Conservation (phyloP, 169 alveolate species). For the Plasmodium adleri region DNA sequence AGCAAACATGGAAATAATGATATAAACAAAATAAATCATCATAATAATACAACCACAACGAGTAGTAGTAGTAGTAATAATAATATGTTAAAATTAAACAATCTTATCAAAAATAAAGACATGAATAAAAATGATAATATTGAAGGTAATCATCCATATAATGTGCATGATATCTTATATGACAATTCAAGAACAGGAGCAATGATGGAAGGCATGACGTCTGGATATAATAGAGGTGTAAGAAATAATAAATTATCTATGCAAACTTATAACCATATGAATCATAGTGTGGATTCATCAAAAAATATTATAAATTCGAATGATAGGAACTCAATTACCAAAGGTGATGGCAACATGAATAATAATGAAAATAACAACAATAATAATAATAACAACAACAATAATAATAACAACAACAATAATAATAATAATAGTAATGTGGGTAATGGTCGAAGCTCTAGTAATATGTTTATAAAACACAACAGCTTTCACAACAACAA, state of each 20-base stretch:
- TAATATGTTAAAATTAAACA: conserved; percentile 17
- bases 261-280: conserved; percentile 4
- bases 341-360: neutral
- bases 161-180: conserved; percentile 7
- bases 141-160: conserved; percentile 2
- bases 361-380: neutral
- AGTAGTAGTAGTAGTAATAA: conserved; percentile 15
- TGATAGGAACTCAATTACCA: neutral
- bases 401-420: neutral
- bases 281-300: neutral
- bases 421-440: conserved; percentile 7
- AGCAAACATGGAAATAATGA: neutral
- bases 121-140: conserved; percentile 24
- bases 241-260: conserved; percentile 17
- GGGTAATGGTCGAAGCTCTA: neutral
- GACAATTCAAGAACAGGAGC: conserved; percentile 29
- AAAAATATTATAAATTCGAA: neutral
- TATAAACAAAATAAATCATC: conserved; percentile 2
- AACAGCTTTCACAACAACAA: conserved; percentile 26
- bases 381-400: conserved; percentile 6
- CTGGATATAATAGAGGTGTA: conserved; percentile 1
- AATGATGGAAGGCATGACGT: neutral
- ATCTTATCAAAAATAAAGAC: conserved; percentile 27
- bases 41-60: conserved; percentile 8
- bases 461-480: conserved; percentile 13